phyloP scores from a whole-genome alignment of 73 alveolate genomes.

The Uronychia setigera region DNA sequence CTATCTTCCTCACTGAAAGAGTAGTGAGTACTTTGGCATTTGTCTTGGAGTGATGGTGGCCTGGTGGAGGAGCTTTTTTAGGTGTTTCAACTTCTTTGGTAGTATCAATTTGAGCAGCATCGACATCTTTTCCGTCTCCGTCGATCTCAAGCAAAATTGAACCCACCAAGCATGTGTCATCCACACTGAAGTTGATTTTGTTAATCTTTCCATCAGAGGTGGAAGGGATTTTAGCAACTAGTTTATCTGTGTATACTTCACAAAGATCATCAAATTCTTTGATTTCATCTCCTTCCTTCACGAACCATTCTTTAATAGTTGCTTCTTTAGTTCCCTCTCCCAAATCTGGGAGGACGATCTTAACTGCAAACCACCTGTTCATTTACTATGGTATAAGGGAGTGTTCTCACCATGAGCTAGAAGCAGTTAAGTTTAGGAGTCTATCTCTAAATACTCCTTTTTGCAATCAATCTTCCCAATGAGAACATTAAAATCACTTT shows the following conservation, averaged over 20 bases:
- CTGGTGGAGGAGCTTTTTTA: not conserved
- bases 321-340: constrained; percentile 86
- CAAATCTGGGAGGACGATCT: constrained; percentile 62
- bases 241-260: constrained; percentile 76
- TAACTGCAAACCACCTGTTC: constrained; percentile 37
- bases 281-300: constrained; percentile 53
- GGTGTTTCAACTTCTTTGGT: constrained; percentile 6
- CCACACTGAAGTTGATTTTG: constrained; percentile 32
- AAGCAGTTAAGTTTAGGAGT: too few species aligned
- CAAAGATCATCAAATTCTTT: constrained; percentile 68
- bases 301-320: constrained; percentile 71
- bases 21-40: constrained; percentile 70
- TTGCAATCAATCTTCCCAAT: not conserved
- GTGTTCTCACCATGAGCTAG: not conserved
- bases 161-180: constrained; percentile 64
- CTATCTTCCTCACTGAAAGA: constrained; percentile 84
- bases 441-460: too few species aligned
- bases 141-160: constrained; percentile 54
- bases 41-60: not conserved
- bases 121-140: constrained; percentile 12
- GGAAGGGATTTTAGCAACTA: constrained; percentile 63
- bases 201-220: constrained; percentile 65
- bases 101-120: not conserved
- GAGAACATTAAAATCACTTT: not conserved
- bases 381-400: not conserved